Evolutionary conservation across 129 eudicot genomes (phyloP), one percentile per base, ranked within the genome.

Genomic region (Cynara cardunculus): DNA sequence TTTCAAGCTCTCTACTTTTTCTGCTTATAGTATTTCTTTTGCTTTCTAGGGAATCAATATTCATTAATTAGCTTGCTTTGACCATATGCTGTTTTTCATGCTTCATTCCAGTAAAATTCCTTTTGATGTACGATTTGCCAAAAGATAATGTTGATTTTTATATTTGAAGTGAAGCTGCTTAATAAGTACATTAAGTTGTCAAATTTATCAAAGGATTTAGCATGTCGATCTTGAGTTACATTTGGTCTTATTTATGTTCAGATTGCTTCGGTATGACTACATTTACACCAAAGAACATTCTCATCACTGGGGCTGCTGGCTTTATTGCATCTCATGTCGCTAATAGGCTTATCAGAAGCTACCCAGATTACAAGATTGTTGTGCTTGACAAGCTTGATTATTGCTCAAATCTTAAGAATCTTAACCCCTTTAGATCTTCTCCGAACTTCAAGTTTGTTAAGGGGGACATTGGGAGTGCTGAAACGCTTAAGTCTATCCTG

Each of bases 251-350:
- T 27, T 73, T n/a, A n/a, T 80, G 83, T 87, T 83, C 87, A 82
- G 83, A 62, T 10, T 62, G 87, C 25, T 82, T 30, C 77, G 34
- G 34, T 35, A 94, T 94, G 98, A 80, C 96, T 41, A 69, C 84
- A 4, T 90, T 87, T 82, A 89, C 83, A 28, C 99, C 99, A 2
- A 92, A 95, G 90, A 95, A 95, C 87, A 95, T 95, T 76, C 96
- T 95, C 69, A 90, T 95, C 37, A 95, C 99, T 28, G 99, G 99
- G 61, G 99, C 99, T 41, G 97, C 96, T 41, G 97, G 99, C 53
- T 95, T 95, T 76, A 95, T 95, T 59, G 99, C 99, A 22, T 95
- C 94, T 79, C 99, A 95, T 95, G 99, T 95, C 18, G 99, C 99
- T 41, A 95, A 95, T 78, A 86, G 97, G 84, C 94, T 95, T 5